Evolutionary conservation across 306 rosid species (phyloP), one percentile per base, ranked within the genome.

Genomic region (Citrullus mucosospermus): DNA sequence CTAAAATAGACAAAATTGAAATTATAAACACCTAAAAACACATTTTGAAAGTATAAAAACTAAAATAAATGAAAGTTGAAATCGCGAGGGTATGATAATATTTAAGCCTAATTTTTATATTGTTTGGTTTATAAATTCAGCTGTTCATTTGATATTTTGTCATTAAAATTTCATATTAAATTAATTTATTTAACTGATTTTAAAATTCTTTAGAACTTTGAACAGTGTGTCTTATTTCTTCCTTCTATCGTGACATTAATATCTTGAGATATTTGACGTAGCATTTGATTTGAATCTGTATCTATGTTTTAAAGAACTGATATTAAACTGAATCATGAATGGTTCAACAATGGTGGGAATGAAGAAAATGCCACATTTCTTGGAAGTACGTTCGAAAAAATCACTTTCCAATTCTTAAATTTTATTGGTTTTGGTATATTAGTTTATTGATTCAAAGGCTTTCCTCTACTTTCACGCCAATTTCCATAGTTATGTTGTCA

Each of bases 311-410:
- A 34, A 65, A 7, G 16, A 32, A 15, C n/a, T 65, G 51, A 66
- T 16, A 15, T 66, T 18, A 9, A 38, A 66, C 48, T 46, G 28
- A 22, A 69, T 46, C 60, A 73, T 16, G 60, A 73, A 50, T 10
- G 44, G 77, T 51, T 73, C 44, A 73, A 73, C 16, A 16, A 50
- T 30, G 77, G 77, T 46, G 41, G 77, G 77, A 73, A 73, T 46
- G 22, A 73, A 30, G 77, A 73, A 73, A 73, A 46, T 3, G 57
- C 56, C 38, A 28, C 38, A 28, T 51, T 44, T 70, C 55, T 43
- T 10, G 54, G 36, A 71, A 71, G 76, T 3, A 71, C 25, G 76
- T 71, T 44, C 22, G 11, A 44, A 41, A 66, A 66, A 34, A 9
- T 18, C 53, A 43, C n/a, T 67, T 67, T 69, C 6, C 15, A 44